Conservation (phyloP, 306 rosid genomes). For the Vigna angularis region DNA sequence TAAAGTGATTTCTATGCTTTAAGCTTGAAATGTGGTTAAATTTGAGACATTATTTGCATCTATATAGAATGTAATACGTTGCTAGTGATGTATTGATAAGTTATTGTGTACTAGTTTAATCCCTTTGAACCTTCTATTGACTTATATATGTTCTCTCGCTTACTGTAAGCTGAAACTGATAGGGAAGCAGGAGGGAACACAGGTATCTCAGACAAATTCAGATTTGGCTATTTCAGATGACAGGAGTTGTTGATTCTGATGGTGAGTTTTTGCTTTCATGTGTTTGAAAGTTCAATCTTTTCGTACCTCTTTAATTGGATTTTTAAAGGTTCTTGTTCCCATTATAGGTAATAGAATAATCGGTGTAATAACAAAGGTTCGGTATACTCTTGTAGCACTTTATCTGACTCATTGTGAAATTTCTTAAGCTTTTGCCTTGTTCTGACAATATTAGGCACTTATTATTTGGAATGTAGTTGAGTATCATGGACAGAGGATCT, state of each 20-base stretch:
- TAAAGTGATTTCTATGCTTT: conserved; percentile 23
- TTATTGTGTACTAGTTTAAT: conserved; percentile 2
- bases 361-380: conserved; percentile 93
- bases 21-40: conserved; percentile 8
- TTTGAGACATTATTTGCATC: conserved; percentile 13
- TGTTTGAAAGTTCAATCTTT: conserved; percentile 32
- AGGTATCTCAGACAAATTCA: conserved; percentile 98
- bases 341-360: conserved; percentile 91
- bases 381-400: conserved; percentile 32
- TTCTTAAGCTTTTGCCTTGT: conserved; percentile 37
- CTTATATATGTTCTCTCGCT: conserved; percentile 8
- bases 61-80: conserved; percentile 8
- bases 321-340: conserved; percentile 33
- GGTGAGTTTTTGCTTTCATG: conserved; percentile 58
- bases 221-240: conserved; percentile 99
- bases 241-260: conserved; percentile 98
- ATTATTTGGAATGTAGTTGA: conserved; percentile 63
- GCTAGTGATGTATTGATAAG: neutral
- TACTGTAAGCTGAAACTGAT: conserved; percentile 85
- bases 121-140: neutral
- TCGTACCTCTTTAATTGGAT: conserved; percentile 6
- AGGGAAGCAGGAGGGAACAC: conserved; percentile 95
- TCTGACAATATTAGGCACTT: conserved; percentile 45
- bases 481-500: conserved; percentile 99
- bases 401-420: conserved; percentile 10